These are phyloP conservation scores for Neurospora sp. DNA, from an alignment of 495 filamentous ascomycete species.

Conservation along the genomic window DNA sequence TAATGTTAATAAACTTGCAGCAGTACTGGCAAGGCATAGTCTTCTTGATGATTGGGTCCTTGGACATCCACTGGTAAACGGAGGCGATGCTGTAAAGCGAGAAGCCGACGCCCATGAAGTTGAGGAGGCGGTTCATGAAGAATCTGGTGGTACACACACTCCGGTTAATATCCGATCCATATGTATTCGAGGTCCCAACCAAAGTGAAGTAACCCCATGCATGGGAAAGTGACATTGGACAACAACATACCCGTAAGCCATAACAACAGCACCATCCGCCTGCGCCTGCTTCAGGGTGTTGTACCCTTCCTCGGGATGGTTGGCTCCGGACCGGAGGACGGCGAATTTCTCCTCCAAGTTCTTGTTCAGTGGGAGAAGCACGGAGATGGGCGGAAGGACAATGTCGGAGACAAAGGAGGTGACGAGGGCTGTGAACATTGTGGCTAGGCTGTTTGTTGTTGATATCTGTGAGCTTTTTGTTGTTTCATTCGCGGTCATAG, in stretches of 20 bases:
- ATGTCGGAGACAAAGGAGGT: conserved; percentile 65
- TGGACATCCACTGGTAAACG: conserved; percentile 50
- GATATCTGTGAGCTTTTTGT: neutral
- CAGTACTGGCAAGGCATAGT: conserved; percentile 64
- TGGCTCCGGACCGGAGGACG: conserved; percentile 46
- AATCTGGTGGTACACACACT: conserved; percentile 2
- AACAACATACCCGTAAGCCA: conserved; percentile 53
- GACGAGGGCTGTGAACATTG: conserved; percentile 62
- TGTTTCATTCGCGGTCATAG: neutral
- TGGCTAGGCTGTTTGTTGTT: conserved; percentile 43
- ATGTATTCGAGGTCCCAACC: conserved; percentile 7
- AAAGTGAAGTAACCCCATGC: neutral
- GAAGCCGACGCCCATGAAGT: conserved; percentile 56
- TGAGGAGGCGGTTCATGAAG: conserved; percentile 57
- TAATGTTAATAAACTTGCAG: conserved; percentile 52
- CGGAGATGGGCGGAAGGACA: conserved; percentile 55
- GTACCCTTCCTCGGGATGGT: conserved; percentile 40
- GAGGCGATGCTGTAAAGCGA: conserved; percentile 56
- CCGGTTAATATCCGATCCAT: neutral
- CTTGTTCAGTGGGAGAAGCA: conserved; percentile 57
- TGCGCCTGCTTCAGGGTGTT: conserved; percentile 59
- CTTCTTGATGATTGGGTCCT: conserved; percentile 62
- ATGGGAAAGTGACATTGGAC: neutral
- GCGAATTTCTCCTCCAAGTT: conserved; percentile 73
- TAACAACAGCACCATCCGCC: conserved; percentile 59